Evolutionary conservation across 2,329 filamentous ascomycete species (phyloP), one percentile per base, ranked within the genome.

Genomic region (Tolypocladium pustulatum): DNA sequence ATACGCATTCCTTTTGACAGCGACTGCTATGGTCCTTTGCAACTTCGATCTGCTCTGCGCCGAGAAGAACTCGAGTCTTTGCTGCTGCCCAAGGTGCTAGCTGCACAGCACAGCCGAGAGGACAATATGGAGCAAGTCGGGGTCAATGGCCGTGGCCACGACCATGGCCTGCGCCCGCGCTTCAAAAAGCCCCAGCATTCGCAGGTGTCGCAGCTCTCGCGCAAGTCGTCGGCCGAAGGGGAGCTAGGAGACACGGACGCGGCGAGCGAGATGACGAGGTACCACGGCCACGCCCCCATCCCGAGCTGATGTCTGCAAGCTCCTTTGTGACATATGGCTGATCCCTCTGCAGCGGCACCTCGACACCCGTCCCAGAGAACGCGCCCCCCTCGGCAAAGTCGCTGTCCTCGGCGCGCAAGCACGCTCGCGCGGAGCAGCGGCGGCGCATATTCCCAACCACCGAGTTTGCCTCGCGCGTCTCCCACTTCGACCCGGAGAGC

Each of bases 401-500:
- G 41, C 87, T 96, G 61, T 95, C 91, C 49, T 87, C 85, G 17
- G 92, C 89, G 27, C 87, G 92, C 65, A 92, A 91, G 70, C 88
- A 93, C 67, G 85, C 88, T 56, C 88, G 91, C 68, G 89, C 88
- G 60, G 84, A 91, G 71, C 88, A 91, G 66, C 86, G 88, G 64
- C 87, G 87, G 59, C 88, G 92, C 65, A 80, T 97, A 65, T 99
- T 97, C 71, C 93, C 95, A 27, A 94, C 90, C 27, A 91, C 96
- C 69, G 90, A 96, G 68, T 99, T 93, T 75, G 84, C 90, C 46
- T 87, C 89, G 61, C 88, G 94, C 59, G 87, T 97, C 27, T 97
- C 93, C 22, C 93, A 99, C 75, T 96, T 99, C 71, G 94, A 99
- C 69, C 91, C 92, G 0, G 82, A 84, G 55, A 96, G 90, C 73